Conservation (phyloP, 179 eudicot species). For the Camellia oleifera region DNA sequence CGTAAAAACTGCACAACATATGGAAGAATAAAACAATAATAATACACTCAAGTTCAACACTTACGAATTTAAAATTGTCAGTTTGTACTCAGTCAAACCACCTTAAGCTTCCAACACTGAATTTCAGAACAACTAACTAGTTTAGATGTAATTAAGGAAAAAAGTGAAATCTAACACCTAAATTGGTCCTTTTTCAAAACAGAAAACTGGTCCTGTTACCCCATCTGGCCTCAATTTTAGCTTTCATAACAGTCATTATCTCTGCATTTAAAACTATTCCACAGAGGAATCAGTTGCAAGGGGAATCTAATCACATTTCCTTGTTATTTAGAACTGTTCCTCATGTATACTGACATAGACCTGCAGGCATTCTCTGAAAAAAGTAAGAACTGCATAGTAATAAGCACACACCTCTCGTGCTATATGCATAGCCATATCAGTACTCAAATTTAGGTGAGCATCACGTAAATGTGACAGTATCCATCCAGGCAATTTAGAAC, state of each 20-base stretch:
- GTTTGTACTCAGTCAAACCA: not conserved
- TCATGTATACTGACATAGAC: not conserved
- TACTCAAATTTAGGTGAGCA: constrained; percentile 92
- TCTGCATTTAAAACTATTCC: not conserved
- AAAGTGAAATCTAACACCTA: not conserved
- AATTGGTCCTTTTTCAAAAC: not conserved
- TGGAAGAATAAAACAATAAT: not conserved
- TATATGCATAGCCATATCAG: constrained; percentile 97
- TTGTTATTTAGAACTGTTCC: not conserved
- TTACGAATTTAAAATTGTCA: not conserved
- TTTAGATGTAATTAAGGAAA: not conserved
- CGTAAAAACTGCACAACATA: constrained; percentile 63
- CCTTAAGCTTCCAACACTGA: not conserved
- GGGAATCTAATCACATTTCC: not conserved
- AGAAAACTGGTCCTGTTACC: not conserved
- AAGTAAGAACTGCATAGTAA: not conserved
- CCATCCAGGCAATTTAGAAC: constrained; percentile 94
- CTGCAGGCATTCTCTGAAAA: not conserved
- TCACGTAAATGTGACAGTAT: constrained; percentile 86
- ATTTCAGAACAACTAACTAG: not conserved
- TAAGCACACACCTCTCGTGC: constrained; percentile 66
- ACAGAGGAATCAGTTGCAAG: not conserved
- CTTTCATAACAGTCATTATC: not conserved
- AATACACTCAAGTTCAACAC: not conserved
- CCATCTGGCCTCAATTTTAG: not conserved